Conservation (phyloP, 73 alveolate species). For the Paramecium sexaurelia region DNA sequence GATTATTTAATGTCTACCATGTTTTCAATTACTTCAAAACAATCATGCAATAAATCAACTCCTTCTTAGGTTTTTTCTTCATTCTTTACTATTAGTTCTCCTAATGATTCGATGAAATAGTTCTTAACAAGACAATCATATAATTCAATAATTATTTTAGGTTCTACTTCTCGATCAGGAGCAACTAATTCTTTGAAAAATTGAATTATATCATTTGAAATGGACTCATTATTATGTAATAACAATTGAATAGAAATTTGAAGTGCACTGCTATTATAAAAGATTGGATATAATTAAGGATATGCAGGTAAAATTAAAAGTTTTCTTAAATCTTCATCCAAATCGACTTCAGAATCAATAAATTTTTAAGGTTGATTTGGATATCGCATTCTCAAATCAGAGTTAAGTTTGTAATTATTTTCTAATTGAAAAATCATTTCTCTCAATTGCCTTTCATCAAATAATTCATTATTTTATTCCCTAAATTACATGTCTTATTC, state of each 20-base stretch:
- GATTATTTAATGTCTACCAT: neutral
- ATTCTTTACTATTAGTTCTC: neutral
- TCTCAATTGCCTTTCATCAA: neutral
- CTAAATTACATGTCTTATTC: neutral
- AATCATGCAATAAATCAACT: neutral
- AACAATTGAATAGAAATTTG: neutral
- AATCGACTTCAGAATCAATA: neutral
- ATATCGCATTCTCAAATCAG: neutral
- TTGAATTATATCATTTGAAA: neutral
- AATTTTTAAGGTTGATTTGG: neutral
- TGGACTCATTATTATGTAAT: neutral
- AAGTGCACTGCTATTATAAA: neutral
- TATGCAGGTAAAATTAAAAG: neutral
- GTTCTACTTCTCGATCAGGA: neutral
- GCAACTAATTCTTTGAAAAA: neutral
- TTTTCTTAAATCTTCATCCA: slow-evolving; percentile 6
- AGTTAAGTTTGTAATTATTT: neutral
- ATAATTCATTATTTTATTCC: neutral
- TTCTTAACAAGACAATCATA: neutral
- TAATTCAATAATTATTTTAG: slow-evolving; percentile 4
- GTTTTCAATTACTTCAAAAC: neutral
- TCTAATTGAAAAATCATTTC: neutral
- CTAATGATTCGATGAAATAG: neutral
- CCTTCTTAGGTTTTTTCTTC: neutral
- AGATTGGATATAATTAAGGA: neutral